Evolutionary conservation across 495 filamentous ascomycete genomes (phyloP).

Genomic region (Daldinia childiae): DNA sequence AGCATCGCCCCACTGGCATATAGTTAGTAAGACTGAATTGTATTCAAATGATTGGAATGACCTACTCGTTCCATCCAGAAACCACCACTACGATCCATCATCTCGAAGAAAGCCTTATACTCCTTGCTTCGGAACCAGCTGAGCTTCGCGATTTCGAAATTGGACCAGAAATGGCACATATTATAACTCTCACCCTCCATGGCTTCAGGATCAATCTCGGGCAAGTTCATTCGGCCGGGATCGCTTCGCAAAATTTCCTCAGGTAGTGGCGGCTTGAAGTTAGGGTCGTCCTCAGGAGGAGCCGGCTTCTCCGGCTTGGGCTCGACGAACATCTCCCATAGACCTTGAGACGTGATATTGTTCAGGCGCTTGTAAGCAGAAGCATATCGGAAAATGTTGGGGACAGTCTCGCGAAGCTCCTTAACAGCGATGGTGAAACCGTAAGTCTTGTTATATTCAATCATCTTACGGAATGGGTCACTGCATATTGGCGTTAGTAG

Average conservation of each 20-base stretch:
- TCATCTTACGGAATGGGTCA: constrained; percentile 96
- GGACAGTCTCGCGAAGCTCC: constrained; percentile 96
- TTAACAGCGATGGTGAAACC: constrained; percentile 99
- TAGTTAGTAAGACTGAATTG: constrained; percentile 20
- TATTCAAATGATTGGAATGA: constrained; percentile 13
- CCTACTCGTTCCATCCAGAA: constrained; percentile 99
- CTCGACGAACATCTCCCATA: constrained; percentile 99
- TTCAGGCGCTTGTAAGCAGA: constrained; percentile 96
- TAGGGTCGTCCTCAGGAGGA: constrained; percentile 64
- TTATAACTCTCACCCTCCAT: constrained; percentile 99
- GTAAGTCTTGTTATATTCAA: constrained; percentile 93
- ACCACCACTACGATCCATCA: constrained; percentile 97
- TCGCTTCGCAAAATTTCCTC: constrained; percentile 85
- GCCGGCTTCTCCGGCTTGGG: constrained; percentile 66
- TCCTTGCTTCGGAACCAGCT: constrained; percentile 96
- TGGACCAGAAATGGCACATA: constrained; percentile 99
- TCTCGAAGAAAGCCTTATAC: constrained; percentile 98
- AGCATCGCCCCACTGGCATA: constrained; percentile 90
- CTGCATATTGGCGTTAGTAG: constrained; percentile 56
- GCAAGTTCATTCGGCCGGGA: constrained; percentile 72
- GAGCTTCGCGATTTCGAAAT: constrained; percentile 96
- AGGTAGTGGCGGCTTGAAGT: constrained; percentile 77
- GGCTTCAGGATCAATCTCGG: constrained; percentile 86
- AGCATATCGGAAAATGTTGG: constrained; percentile 99
- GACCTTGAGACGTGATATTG: constrained; percentile 87